phyloP scores from a whole-genome alignment of 352 stramenopile species.

The Globisporangium barbulae region DNA sequence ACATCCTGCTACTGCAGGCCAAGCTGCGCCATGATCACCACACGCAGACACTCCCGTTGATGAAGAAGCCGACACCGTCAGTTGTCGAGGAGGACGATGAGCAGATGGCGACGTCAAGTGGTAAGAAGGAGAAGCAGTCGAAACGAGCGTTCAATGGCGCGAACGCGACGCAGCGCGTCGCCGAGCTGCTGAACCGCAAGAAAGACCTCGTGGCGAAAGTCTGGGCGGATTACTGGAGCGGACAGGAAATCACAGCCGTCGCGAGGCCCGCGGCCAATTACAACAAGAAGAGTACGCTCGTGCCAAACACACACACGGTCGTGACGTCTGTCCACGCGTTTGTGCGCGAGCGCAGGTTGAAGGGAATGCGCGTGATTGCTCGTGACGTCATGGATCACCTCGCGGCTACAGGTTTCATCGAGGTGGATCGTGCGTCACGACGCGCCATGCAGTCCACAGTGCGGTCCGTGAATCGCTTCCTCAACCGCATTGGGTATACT shows the following conservation, averaged over 20 bases:
- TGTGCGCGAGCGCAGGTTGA: neutral
- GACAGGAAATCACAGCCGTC: neutral
- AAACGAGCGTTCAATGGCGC: neutral
- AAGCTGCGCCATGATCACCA: slow-evolving; percentile 9
- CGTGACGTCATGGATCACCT: slow-evolving; percentile 4
- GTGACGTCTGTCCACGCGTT: slow-evolving; percentile 5
- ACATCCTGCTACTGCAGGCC: slow-evolving; percentile 15
- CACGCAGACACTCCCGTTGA: neutral
- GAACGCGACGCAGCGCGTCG: slow-evolving; percentile 8
- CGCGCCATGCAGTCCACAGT: neutral
- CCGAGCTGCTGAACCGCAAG: slow-evolving; percentile 10
- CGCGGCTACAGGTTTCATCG: neutral
- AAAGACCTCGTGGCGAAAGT: slow-evolving; percentile 5
- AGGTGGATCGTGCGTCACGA: neutral
- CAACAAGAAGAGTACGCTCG: neutral
- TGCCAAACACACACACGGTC: slow-evolving; percentile 3
- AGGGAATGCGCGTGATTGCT: neutral
- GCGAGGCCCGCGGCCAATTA: slow-evolving; percentile 8
- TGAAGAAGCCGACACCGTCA: neutral
- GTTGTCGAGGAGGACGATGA: neutral
- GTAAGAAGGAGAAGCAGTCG: neutral
- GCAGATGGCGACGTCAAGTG: too few species aligned
- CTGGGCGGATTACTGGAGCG: slow-evolving; percentile 10
- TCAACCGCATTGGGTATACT: slow-evolving; percentile 6
- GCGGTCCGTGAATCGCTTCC: slow-evolving; percentile 5